Conservation (phyloP, 208 protist species). For the Naegleria fowleri region DNA sequence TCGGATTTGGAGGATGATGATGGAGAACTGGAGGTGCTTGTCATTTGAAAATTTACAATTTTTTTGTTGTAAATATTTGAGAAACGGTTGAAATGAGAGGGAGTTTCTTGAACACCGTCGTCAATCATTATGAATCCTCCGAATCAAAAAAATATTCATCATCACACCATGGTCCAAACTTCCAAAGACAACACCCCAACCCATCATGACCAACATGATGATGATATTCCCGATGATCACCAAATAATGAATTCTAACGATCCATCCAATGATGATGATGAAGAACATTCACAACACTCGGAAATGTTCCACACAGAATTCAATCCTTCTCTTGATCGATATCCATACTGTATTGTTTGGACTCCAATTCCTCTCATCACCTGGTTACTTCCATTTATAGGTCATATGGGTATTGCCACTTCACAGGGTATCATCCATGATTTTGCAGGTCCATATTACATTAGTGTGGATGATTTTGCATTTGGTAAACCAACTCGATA, state of each 20-base stretch:
- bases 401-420: conserved; percentile 45
- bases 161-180: too few species aligned
- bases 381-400: conserved; percentile 51
- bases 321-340: conserved; percentile 33
- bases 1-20: too few species aligned
- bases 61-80: too few species aligned
- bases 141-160: too few species aligned
- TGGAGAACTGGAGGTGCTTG: too few species aligned
- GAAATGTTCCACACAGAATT: conserved; percentile 8
- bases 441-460: conserved; percentile 44
- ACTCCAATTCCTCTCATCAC: conserved; percentile 48
- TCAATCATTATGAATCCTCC: too few species aligned
- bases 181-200: too few species aligned
- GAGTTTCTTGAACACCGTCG: too few species aligned
- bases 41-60: too few species aligned
- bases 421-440: conserved; percentile 44
- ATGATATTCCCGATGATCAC: conserved; percentile 71
- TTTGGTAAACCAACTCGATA: conserved; percentile 47
- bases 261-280: background rate
- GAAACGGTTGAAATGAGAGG: too few species aligned
- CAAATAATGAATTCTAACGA: too few species aligned
- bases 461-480: conserved; percentile 48
- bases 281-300: background rate
- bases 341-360: conserved; percentile 50
- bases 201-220: too few species aligned